Evolutionary conservation across 768 basidiomycete genomes (phyloP), one percentile per base, ranked within the genome.

Genomic region (Termitomyces sp.): DNA sequence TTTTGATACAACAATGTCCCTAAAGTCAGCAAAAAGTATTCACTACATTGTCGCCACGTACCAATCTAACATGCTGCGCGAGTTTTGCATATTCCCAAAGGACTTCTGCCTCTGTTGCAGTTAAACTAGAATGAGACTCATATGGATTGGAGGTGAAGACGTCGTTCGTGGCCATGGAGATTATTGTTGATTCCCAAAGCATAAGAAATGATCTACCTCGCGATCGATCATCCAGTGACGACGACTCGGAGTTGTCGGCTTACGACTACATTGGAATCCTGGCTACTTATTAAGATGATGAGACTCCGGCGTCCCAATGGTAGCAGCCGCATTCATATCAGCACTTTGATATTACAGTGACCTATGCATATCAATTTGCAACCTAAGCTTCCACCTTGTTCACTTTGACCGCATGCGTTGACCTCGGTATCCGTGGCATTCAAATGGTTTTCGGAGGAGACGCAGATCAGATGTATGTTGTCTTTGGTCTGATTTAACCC

Each of bases 71-170:
- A 67, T 91, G 84, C 50, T 89, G 82, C 0, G 88, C 85, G 17
- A 96, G 78, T 64, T 92, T 92, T 31, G 91, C 90, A 67, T 96
- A 96, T 68, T 97, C 94, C 90, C 91, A 94, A 38, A 97, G 81
- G 0, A 94, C 84, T 38, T 91, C 83, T 6, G 88, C 82, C 69
- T 97, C 90, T 5, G 86, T 71, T 3, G 78, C 64, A 1, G 87
- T 80, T 23, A 95, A 73, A 60, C 77, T 78, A 0, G 86, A 80
- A 65, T 94, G 84, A 1, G 77, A 78, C 53, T 84, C 81, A 64
- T 93, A 93, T 8, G 91, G 91, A 63, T 92, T 93, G 43, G 69
- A 63, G 5, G 75, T 68, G 65, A 84, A 80, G 49, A 86, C 74
- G 52, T 79, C 76, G 64, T 66, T 69, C 38, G 63, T 47, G 43